Conservation (phyloP, 1,139 yeast genomes). For the Kazachstania sp. region DNA sequence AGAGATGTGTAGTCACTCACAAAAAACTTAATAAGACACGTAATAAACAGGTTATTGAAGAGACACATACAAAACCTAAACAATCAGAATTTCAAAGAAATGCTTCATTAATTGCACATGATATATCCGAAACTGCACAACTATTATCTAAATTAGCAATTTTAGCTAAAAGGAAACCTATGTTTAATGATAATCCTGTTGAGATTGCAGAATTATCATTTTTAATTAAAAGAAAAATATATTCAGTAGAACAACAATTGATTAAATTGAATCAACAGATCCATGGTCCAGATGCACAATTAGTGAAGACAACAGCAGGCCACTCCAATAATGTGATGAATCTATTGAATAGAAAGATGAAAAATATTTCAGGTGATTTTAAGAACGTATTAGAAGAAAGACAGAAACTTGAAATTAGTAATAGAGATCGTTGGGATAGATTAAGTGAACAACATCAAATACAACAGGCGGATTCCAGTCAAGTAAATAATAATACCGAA, state of each 20-base stretch:
- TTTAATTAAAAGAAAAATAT: constrained; percentile 87
- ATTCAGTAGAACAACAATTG: constrained; percentile 71
- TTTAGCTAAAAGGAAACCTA: constrained; percentile 82
- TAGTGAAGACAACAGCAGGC: background rate
- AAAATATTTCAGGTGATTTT: constrained; percentile 87
- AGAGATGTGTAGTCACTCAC: constrained; percentile 28
- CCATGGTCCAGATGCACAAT: background rate
- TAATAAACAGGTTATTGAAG: constrained; percentile 1
- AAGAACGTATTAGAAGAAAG: constrained; percentile 80
- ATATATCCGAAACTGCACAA: constrained; percentile 82
- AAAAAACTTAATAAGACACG: constrained; percentile 19
- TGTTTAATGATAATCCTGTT: constrained; percentile 85
- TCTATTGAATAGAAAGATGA: constrained; percentile 77
- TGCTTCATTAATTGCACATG: constrained; percentile 81
- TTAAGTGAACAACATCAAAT: constrained; percentile 29
- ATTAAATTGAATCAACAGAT: constrained; percentile 28
- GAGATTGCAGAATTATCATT: constrained; percentile 90
- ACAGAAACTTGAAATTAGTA: constrained; percentile 74
- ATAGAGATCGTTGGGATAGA: constrained; percentile 77
- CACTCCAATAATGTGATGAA: constrained; percentile 84
- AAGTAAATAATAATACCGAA: constrained; percentile 11
- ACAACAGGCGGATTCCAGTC: background rate
- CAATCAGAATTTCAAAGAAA: constrained; percentile 60
- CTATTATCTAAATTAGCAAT: constrained; percentile 72
- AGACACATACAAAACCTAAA: constrained; percentile 1